These are phyloP conservation scores for Glarea lozoyensis DNA, from an alignment of 495 filamentous ascomycete genomes.

Conservation along the genomic window DNA sequence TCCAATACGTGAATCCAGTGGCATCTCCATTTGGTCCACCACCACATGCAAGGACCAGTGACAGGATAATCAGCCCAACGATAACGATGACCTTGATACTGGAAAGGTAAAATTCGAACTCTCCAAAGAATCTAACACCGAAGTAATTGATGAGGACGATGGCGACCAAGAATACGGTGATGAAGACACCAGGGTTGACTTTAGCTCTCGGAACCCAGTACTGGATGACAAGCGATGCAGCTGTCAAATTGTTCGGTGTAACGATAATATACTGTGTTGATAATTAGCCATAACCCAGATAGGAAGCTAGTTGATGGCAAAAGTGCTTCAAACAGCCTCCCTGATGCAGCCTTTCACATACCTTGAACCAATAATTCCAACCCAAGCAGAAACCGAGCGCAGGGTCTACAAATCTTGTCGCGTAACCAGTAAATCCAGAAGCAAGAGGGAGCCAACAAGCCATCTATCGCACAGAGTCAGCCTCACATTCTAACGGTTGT, in stretches of 20 bases:
- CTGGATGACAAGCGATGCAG: conserved; percentile 63
- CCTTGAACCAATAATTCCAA: conserved; percentile 22
- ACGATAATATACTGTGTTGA: conserved; percentile 16
- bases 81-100: conserved; percentile 68
- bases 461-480: conserved; percentile 33
- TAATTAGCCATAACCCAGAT: not conserved
- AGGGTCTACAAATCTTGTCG: conserved; percentile 19
- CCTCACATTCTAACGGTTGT: not conserved
- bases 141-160: conserved; percentile 61
- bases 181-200: conserved; percentile 54
- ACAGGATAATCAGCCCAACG: conserved; percentile 36
- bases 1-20: conserved; percentile 61
- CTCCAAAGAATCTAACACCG: conserved; percentile 60
- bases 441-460: conserved; percentile 64
- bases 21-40: conserved; percentile 28
- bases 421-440: conserved; percentile 21
- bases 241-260: conserved; percentile 30
- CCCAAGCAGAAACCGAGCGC: conserved; percentile 18
- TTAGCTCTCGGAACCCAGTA: conserved; percentile 54
- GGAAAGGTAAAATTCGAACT: conserved; percentile 66
- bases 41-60: conserved; percentile 25
- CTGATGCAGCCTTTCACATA: too few species aligned
- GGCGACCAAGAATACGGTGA: conserved; percentile 62
- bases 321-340: too few species aligned
- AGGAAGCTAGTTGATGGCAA: not conserved